A percentile compares a stretch with the other conserved stretches of the same genome.
Evolutionary conservation across 2,329 filamentous ascomycete genomes (phyloP).

Genomic region (Diatrype stigma): DNA sequence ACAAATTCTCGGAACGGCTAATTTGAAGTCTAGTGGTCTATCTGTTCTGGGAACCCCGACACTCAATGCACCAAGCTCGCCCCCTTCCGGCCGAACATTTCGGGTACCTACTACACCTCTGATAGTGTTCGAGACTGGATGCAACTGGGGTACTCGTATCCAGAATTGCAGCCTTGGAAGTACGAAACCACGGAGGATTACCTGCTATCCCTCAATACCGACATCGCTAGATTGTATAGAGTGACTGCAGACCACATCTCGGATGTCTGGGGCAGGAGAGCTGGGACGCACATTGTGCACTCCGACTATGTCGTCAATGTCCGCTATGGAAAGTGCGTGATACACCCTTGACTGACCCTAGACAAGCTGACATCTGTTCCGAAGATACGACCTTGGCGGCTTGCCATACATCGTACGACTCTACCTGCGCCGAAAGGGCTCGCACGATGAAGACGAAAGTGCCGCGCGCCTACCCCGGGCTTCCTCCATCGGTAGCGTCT

Average conservation of each 20-base stretch:
- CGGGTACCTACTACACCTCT: too few relatives aligned
- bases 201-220: conserved; percentile 8
- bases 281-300: conserved; percentile 2
- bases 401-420: conserved; percentile 12
- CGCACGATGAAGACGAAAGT: conserved; percentile 2
- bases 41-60: too few relatives aligned
- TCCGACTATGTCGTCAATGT: conserved; percentile 13
- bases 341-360: not conserved
- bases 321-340: conserved; percentile 10
- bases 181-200: conserved; percentile 1
- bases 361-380: not conserved
- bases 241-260: conserved; percentile 1
- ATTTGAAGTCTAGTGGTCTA: not conserved
- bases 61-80: too few relatives aligned
- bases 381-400: conserved; percentile 12
- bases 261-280: conserved; percentile 1
- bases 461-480: too few relatives aligned
- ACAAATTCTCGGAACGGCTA: conserved; percentile 19
- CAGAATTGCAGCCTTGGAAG: conserved; percentile 8
- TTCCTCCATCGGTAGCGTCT: conserved; percentile 11
- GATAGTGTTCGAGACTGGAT: too few relatives aligned
- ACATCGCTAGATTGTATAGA: conserved; percentile 8
- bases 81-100: too few relatives aligned
- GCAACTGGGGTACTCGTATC: conserved; percentile 9
- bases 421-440: conserved; percentile 7